Evolutionary conservation across 441 rosid genomes (phyloP).

Genomic region (Croton setiger): DNA sequence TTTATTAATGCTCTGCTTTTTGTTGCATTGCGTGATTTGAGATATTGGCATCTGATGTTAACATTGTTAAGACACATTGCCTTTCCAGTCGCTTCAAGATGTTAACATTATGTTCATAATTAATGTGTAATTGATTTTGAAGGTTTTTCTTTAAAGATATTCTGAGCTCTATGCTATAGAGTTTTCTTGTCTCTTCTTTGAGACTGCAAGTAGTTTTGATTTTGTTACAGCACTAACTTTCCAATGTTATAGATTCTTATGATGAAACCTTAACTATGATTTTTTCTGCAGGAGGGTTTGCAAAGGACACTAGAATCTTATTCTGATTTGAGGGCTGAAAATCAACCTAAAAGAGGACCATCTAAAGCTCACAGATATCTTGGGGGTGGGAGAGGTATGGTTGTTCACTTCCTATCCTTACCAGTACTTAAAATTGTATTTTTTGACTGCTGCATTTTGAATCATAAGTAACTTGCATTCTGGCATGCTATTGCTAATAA

Average conservation of each 20-base stretch:
- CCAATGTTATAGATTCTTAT: background rate
- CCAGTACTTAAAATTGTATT: background rate
- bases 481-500: conserved; percentile 4
- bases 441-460: background rate
- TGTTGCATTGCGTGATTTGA: background rate
- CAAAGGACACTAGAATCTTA: conserved; percentile 71
- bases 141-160: background rate
- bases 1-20: background rate
- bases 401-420: conserved; percentile 15
- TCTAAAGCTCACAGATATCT: conserved; percentile 72
- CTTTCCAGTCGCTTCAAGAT: background rate
- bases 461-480: background rate
- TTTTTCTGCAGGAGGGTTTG: conserved; percentile 72
- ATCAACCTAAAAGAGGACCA: conserved; percentile 55
- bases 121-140: background rate
- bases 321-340: conserved; percentile 57
- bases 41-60: background rate
- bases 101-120: background rate
- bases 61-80: too few species aligned
- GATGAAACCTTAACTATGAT: conserved; percentile 16
- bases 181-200: background rate
- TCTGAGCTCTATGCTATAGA: background rate
- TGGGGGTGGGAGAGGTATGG: conserved; percentile 75
- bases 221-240: background rate
- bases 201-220: background rate